Percentiles rank a stretch among this genome's conserved stretches.
Conservation (phyloP, 2,329 filamentous ascomycete species). For the Paecilomyces formosus region DNA sequence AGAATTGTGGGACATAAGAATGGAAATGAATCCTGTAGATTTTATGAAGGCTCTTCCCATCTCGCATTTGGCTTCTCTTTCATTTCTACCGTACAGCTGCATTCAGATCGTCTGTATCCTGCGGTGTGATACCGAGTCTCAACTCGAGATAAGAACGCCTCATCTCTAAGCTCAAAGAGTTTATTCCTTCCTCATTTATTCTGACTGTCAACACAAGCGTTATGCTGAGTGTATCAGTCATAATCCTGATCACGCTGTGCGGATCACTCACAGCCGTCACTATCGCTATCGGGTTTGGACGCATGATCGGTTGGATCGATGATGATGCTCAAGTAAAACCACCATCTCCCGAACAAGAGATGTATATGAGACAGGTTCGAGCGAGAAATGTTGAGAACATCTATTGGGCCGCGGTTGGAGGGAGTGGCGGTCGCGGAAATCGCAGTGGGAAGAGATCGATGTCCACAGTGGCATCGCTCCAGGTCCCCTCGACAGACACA, state of each 20-base stretch:
- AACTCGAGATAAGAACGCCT: background rate
- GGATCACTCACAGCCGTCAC: background rate
- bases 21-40: background rate
- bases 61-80: background rate
- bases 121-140: background rate
- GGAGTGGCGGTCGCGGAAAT: background rate
- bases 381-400: background rate
- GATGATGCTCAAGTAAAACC: background rate
- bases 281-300: background rate
- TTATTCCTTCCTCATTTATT: background rate
- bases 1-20: background rate
- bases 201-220: background rate
- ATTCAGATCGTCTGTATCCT: background rate
- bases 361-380: background rate
- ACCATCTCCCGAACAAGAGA: background rate
- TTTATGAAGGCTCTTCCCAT: background rate
- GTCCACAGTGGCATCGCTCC: background rate
- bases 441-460: background rate
- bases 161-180: background rate
- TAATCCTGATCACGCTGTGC: background rate
- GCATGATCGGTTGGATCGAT: background rate
- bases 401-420: background rate
- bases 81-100: background rate
- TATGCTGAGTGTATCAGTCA: background rate
- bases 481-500: background rate